phyloP scores from a whole-genome alignment of 768 basidiomycete genomes.

The Collybia sp. region DNA sequence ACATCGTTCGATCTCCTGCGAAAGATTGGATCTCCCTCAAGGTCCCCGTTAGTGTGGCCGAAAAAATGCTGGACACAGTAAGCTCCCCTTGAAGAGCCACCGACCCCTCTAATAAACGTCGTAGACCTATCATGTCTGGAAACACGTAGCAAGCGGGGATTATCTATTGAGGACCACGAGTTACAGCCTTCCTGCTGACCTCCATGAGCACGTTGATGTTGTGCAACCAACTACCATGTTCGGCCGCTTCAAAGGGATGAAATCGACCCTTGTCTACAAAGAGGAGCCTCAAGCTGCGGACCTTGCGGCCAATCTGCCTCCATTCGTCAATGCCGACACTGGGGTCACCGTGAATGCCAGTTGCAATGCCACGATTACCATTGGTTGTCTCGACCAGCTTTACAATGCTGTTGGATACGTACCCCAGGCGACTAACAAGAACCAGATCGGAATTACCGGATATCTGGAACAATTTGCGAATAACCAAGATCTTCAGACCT shows the following conservation, averaged over 20 bases:
- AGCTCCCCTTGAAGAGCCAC: constrained; percentile 11
- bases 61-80: constrained; percentile 71
- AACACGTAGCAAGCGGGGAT: constrained; percentile 49
- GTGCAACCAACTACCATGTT: constrained; percentile 75
- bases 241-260: constrained; percentile 36
- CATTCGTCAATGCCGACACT: constrained; percentile 16
- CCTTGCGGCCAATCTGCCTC: constrained; percentile 4
- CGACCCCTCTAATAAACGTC: not conserved
- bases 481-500: constrained; percentile 42
- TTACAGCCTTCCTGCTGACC: constrained; percentile 58
- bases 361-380: constrained; percentile 47
- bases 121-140: constrained; percentile 63
- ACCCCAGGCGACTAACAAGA: constrained; percentile 35
- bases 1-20: constrained; percentile 53
- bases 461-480: constrained; percentile 56
- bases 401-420: constrained; percentile 48
- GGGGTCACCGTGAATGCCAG: constrained; percentile 38
- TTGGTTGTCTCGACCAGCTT: constrained; percentile 48
- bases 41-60: constrained; percentile 54
- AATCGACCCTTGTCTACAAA: constrained; percentile 25
- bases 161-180: constrained; percentile 59
- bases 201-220: constrained; percentile 60
- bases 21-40: constrained; percentile 65
- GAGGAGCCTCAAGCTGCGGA: constrained; percentile 14
- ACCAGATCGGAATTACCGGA: constrained; percentile 50